Percentiles rank a stretch among this genome's conserved stretches.
Evolutionary conservation across 2,329 filamentous ascomycete species (phyloP).

Genomic region (Clonostachys rosea): DNA sequence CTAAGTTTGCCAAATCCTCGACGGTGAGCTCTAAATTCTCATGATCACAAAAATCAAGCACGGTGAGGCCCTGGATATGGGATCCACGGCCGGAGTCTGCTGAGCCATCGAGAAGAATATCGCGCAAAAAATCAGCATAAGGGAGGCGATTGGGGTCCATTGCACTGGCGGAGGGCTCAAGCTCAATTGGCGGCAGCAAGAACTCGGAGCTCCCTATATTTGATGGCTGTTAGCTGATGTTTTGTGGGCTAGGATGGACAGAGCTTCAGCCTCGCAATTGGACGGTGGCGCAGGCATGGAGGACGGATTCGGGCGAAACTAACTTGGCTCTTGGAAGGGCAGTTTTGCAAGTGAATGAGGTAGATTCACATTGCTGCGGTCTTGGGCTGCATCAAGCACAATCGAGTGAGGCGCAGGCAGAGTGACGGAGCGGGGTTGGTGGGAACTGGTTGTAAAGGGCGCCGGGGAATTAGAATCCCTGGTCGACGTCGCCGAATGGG

Average conservation of each 20-base stretch:
- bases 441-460: constrained; percentile 1
- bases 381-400: constrained; percentile 4
- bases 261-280: constrained; percentile 15
- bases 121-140: constrained; percentile 45
- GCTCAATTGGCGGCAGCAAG: constrained; percentile 3
- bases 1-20: constrained; percentile 41
- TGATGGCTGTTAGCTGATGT: constrained; percentile 1
- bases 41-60: constrained; percentile 46
- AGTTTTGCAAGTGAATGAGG: neutral
- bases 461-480: constrained; percentile 2
- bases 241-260: constrained; percentile 10
- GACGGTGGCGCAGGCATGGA: neutral
- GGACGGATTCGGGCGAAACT: neutral
- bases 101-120: constrained; percentile 42
- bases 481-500: neutral
- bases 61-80: constrained; percentile 27
- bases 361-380: too few species aligned
- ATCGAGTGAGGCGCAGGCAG: constrained; percentile 1
- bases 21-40: constrained; percentile 45
- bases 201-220: neutral
- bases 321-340: neutral
- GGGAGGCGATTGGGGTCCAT: constrained; percentile 28
- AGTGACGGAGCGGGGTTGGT: constrained; percentile 3
- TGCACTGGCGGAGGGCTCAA: constrained; percentile 7
- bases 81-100: constrained; percentile 24